Evolutionary conservation across 495 filamentous ascomycete species (phyloP), one percentile per base, ranked within the genome.

Genomic region (Thozetella sp.): DNA sequence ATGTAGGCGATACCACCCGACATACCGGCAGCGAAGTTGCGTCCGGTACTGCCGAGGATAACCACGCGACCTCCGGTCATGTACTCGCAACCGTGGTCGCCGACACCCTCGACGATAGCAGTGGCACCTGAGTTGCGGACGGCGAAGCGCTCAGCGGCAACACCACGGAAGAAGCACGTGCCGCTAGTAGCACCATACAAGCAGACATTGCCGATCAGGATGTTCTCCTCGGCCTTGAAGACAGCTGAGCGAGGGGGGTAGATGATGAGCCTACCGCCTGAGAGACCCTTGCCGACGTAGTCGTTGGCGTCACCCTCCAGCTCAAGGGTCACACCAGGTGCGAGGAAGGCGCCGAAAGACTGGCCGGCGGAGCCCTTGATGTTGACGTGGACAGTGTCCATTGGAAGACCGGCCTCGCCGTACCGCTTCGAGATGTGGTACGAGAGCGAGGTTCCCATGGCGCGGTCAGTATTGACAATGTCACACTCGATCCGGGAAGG

Each of bases 11-110:
- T 98, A 79, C 95, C 95, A 66, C 95, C 95, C 67, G 93, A 98
- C 95, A 99, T 99, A 80, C 95, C 95, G 58, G 95, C 95, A 67
- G 96, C 95, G 68, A 99, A 99, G 83, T 99, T 99, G 62, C 95
- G 95, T n/a, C 95, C 95, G 67, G 92, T 97, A 67, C 88, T 86
- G 58, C 95, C 95, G 50, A 99, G 83, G 60, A 96, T 82, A 58
- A 99, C 79, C 37, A 98, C 86, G 71, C 96, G 92, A 69, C 95
- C 95, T 68, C 95, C 95, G 59, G 95, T 99, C 95, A 99, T 99
- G 84, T 99, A 99, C 80, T 99, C 95, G 71, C 94, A 98, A 51
- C 94, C 93, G 71, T 99, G 95, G 72, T 99, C 95, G 81, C 95
- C 95, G 55, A 97, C 87, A 76, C 96, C 95, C 78, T 99, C 95